Base-by-base conservation (phyloP, 2,329 filamentous ascomycete genomes). In the Botrytis sinoallii region DNA sequence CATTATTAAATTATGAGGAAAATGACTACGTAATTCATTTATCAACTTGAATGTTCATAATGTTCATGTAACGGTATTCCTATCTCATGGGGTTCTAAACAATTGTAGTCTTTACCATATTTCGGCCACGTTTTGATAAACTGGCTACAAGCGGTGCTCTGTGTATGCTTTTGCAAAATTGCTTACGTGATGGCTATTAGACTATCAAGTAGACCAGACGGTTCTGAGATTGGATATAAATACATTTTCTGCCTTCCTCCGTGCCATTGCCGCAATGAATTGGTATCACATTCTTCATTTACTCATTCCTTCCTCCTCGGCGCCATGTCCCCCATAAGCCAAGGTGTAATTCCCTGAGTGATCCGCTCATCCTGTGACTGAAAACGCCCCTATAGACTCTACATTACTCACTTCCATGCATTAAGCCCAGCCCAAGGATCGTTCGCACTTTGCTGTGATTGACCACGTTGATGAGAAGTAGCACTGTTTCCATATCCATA, bases 351-450 rank as follows among this genome's bases (percentile, higher is more conserved):
- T 57, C 35, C 66, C 48, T 25, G 29, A 72, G 22, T 42, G 42
- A 71, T 70, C 38, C 71, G 25, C 38, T 69, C 48, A 38, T 42
- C 48, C 48, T 29, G 38, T 69, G 48, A 29, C 38, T 69, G n/a
- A 57, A 57, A 42, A 48, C 40, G 5, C 48, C 38, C 44, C n/a
- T 12, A 57, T 69, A 42, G 29, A 72, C 46, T n/a, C 63, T 14
- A 29, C 29, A 60, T 42, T 32, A 55, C 68, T 75, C 35, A 79
- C 70, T 79, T 79, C 78, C 78, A 79, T 67, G 77, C 76, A 70
- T 78, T 79, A 77, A 93, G 81, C 7, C 91, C 91, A 25, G 90
- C 90, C 90, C 90, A 93, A 12, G 91, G 91, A 84, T 93, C 90
- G 75, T 79, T 78, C 20, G 79, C 75, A 61, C 78, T 79, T 46